Percentiles rank a stretch among this genome's conserved stretches.
Conservation (phyloP, 2,329 filamentous ascomycete genomes). For the Exophiala dermatitidis region DNA sequence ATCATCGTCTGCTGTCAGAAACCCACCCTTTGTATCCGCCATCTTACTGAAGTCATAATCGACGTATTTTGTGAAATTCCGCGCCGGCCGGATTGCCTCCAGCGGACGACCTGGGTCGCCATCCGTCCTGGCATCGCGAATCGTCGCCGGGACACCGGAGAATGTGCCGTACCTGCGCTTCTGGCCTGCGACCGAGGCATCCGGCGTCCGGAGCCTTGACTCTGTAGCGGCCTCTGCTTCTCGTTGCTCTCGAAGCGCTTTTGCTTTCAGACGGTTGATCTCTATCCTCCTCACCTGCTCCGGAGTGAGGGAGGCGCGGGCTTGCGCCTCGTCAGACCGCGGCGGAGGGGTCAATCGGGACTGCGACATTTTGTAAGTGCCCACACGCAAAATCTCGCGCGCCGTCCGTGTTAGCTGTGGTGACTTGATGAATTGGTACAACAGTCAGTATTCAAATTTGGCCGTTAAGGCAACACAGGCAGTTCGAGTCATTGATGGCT, state of each 20-base stretch:
- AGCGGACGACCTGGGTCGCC: conserved; percentile 33
- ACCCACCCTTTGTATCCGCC: conserved; percentile 96
- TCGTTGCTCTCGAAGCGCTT: conserved; percentile 69
- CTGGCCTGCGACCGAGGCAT: conserved; percentile 52
- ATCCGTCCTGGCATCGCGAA: conserved; percentile 59
- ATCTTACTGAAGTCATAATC: conserved; percentile 98
- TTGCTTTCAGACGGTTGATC: conserved; percentile 78
- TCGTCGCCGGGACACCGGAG: conserved; percentile 51
- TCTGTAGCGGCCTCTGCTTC: conserved; percentile 50
- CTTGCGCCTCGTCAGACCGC: conserved; percentile 30
- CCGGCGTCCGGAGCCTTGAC: conserved; percentile 32
- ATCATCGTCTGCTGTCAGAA: conserved; percentile 84
- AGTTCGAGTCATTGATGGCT: too few species aligned
- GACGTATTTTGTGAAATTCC: conserved; percentile 88
- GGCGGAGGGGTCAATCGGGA: conserved; percentile 43
- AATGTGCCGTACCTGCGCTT: conserved; percentile 67
- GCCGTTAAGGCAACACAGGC: too few species aligned
- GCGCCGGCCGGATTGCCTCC: conserved; percentile 61
- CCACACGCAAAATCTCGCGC: too few species aligned
- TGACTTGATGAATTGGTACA: too few species aligned
- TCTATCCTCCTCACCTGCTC: conserved; percentile 63
- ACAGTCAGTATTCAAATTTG: too few species aligned
- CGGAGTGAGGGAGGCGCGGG: conserved; percentile 48
- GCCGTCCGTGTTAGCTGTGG: too few species aligned
- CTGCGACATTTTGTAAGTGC: conserved; percentile 24